These are phyloP conservation scores for Saksenaea vasiformis DNA, from an alignment of 371 early-diverging fungal species.

Conservation along the genomic window DNA sequence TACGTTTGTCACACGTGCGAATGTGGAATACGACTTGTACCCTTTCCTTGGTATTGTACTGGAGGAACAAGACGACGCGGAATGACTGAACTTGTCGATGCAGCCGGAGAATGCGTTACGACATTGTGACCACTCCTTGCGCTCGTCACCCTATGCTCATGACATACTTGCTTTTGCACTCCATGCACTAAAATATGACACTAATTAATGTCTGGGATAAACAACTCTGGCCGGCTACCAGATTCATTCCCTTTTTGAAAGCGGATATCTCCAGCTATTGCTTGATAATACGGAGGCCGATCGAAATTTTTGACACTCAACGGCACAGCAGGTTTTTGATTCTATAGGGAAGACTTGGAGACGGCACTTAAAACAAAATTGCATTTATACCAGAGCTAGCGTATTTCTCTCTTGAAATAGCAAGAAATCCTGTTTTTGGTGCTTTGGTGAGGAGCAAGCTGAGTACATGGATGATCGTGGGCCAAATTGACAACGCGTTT, in stretches of 20 bases:
- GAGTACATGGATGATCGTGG: background rate
- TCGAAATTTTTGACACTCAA: too few relatives aligned
- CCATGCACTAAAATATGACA: background rate
- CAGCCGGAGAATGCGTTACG: background rate
- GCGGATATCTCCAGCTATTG: background rate
- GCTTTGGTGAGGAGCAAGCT: background rate
- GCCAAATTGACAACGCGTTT: background rate
- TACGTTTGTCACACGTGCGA: background rate
- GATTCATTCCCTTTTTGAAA: background rate
- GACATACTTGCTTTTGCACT: background rate
- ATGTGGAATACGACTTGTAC: background rate
- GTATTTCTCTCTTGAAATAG: background rate
- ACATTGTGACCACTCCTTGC: background rate
- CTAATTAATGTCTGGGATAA: background rate
- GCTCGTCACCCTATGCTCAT: background rate
- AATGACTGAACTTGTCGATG: background rate
- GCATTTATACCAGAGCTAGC: background rate
- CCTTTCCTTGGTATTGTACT: background rate
- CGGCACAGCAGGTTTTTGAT: too few relatives aligned
- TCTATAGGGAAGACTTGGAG: too few relatives aligned
- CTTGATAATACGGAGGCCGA: background rate
- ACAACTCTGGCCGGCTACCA: background rate
- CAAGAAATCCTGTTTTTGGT: background rate
- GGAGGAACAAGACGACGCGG: background rate
- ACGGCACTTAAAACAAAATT: too few relatives aligned